Evolutionary conservation across 2,329 filamentous ascomycete species (phyloP).

Genomic region (Sarocladiaceae sp.): DNA sequence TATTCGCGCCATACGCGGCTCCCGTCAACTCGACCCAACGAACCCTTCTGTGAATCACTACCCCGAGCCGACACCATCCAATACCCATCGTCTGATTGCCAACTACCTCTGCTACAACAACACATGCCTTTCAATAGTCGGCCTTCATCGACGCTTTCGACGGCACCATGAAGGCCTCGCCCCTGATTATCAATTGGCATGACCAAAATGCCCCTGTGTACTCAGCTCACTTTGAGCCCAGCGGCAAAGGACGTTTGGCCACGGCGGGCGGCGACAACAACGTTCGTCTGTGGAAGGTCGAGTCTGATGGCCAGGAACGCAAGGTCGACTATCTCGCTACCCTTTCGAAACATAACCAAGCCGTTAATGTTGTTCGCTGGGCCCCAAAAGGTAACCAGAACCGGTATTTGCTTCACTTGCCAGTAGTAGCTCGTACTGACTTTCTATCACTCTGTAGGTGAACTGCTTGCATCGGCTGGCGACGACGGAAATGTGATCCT

Average conservation of each 20-base stretch:
- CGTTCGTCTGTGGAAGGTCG: slow-evolving; percentile 90
- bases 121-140: slow-evolving; percentile 23
- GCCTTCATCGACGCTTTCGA: slow-evolving; percentile 15
- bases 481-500: slow-evolving; percentile 96
- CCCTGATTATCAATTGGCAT: slow-evolving; percentile 97
- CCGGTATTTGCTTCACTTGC: background rate
- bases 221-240: slow-evolving; percentile 91
- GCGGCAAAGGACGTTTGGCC: slow-evolving; percentile 84
- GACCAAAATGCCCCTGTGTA: slow-evolving; percentile 96
- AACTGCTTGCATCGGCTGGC: slow-evolving; percentile 87
- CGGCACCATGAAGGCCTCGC: slow-evolving; percentile 82
- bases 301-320: slow-evolving; percentile 75
- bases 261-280: slow-evolving; percentile 96
- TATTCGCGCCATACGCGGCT: slow-evolving; percentile 3
- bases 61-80: no score
- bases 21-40: background rate
- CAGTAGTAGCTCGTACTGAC: slow-evolving; percentile 9
- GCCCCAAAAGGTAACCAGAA: slow-evolving; percentile 78
- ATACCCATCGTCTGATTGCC: background rate
- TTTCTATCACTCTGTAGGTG: slow-evolving; percentile 49
- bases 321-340: slow-evolving; percentile 91
- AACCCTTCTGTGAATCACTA: no score
- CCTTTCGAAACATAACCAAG: slow-evolving; percentile 87
- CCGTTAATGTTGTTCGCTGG: slow-evolving; percentile 96
- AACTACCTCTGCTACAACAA: background rate